These are phyloP conservation scores for Beauveria bassiana DNA, from an alignment of 2,329 filamentous ascomycete genomes.

Conservation along the genomic window DNA sequence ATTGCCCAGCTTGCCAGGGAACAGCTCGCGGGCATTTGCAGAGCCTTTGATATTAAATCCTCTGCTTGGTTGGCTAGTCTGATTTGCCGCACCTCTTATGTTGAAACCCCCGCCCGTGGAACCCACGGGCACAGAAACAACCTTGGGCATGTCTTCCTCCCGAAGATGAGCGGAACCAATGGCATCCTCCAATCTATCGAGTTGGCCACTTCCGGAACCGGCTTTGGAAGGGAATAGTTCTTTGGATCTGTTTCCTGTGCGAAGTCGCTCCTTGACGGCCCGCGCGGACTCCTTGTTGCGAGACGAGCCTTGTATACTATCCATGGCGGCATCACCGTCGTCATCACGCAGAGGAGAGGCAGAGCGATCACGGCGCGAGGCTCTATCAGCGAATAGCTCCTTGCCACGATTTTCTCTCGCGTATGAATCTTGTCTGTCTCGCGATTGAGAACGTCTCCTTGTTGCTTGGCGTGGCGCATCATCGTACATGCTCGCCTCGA, in stretches of 20 bases:
- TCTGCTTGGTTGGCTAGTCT: conserved; percentile 34
- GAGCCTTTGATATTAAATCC: conserved; percentile 61
- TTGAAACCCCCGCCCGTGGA: conserved; percentile 39
- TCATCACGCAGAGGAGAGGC: conserved; percentile 41
- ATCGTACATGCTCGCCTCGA: conserved; percentile 77
- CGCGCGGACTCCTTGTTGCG: conserved; percentile 27
- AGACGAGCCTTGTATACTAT: conserved; percentile 22
- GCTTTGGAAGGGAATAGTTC: conserved; percentile 33
- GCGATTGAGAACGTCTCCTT: conserved; percentile 20
- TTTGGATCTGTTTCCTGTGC: conserved; percentile 23
- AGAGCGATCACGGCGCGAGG: conserved; percentile 37
- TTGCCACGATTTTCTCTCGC: conserved; percentile 39
- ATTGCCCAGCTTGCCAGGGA: conserved; percentile 44
- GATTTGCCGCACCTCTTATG: conserved; percentile 52
- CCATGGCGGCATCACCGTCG: conserved; percentile 34
- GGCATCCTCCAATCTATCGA: conserved; percentile 31
- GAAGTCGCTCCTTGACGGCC: conserved; percentile 26
- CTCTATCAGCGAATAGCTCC: conserved; percentile 53
- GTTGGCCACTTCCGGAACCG: conserved; percentile 21
- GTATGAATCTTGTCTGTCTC: conserved; percentile 23
- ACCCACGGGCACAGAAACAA: conserved; percentile 46
- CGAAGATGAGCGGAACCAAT: conserved; percentile 30
- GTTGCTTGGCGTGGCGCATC: conserved; percentile 42
- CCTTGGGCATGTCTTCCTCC: conserved; percentile 40
- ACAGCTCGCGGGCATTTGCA: conserved; percentile 60